phyloP scores from a whole-genome alignment of 495 filamentous ascomycete genomes.

The Penicillium goetzii region DNA sequence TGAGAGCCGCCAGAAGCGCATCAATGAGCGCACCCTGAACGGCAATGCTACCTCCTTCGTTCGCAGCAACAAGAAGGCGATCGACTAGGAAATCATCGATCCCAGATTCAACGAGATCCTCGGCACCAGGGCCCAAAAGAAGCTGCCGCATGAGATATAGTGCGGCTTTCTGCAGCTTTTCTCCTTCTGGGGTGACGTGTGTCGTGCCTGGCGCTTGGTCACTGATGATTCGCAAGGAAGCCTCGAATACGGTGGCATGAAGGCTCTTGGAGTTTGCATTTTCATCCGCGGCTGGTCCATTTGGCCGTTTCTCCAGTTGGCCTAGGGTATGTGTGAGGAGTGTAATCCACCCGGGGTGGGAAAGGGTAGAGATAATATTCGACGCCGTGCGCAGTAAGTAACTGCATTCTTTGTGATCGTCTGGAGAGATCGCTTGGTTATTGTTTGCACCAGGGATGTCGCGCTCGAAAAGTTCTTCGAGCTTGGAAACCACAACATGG shows the following conservation, averaged over 20 bases:
- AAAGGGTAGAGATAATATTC: constrained; percentile 62
- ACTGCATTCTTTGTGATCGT: constrained; percentile 74
- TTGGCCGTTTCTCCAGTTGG: constrained; percentile 40
- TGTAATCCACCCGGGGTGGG: constrained; percentile 47
- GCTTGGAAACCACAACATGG: constrained; percentile 41
- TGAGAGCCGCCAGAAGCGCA: constrained; percentile 70
- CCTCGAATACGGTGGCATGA: constrained; percentile 46
- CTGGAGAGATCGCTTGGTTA: constrained; percentile 37
- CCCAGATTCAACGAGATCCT: constrained; percentile 66
- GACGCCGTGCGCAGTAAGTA: constrained; percentile 79
- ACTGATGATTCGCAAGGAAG: constrained; percentile 39
- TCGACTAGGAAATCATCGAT: constrained; percentile 75
- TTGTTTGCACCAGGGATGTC: constrained; percentile 22
- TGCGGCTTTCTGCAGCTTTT: constrained; percentile 65
- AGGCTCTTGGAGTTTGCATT: constrained; percentile 38
- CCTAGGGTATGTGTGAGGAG: constrained; percentile 42
- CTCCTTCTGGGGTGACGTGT: constrained; percentile 34
- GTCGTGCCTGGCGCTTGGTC: constrained; percentile 18
- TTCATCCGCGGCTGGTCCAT: constrained; percentile 35
- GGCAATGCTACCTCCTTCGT: constrained; percentile 42
- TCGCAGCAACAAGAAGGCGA: constrained; percentile 65
- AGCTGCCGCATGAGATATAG: constrained; percentile 76
- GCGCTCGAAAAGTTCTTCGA: constrained; percentile 43
- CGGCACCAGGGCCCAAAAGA: constrained; percentile 69
- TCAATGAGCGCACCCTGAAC: constrained; percentile 78